Evolutionary conservation across 2,329 filamentous ascomycete genomes (phyloP).

Genomic region (Colletotrichum filicis): DNA sequence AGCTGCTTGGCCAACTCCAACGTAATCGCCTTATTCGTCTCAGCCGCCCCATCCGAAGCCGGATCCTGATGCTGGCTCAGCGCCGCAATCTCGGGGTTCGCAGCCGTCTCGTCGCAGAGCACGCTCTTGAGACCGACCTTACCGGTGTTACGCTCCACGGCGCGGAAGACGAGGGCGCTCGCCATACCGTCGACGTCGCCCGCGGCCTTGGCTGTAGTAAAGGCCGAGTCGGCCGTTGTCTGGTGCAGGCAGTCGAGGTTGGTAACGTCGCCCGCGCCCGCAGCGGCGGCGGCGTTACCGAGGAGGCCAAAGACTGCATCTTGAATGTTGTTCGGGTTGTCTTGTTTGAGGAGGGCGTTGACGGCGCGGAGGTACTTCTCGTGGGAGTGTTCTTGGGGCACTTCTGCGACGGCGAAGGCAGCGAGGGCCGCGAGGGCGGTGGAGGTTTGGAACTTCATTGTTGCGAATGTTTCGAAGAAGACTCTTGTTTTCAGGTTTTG

Average conservation of each 20-base stretch:
- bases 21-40: constrained; percentile 69
- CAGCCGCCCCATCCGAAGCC: constrained; percentile 66
- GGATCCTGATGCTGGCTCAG: constrained; percentile 76
- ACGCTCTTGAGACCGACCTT: constrained; percentile 67
- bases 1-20: constrained; percentile 70
- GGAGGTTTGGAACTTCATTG: constrained; percentile 34
- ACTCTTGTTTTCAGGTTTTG: background rate
- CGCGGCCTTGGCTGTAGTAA: constrained; percentile 68
- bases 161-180: constrained; percentile 63
- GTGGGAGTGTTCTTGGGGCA: constrained; percentile 69
- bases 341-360: constrained; percentile 54
- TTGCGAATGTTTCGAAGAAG: too few species aligned
- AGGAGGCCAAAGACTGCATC: constrained; percentile 62
- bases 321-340: constrained; percentile 63
- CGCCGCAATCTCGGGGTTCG: constrained; percentile 74
- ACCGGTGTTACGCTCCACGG: constrained; percentile 70
- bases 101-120: constrained; percentile 65
- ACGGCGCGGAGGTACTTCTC: constrained; percentile 58
- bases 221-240: constrained; percentile 67
- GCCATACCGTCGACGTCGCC: constrained; percentile 63
- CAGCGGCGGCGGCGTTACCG: constrained; percentile 55
- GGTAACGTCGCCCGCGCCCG: constrained; percentile 40
- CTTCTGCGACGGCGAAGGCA: constrained; percentile 47
- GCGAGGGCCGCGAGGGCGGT: constrained; percentile 31
- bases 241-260: constrained; percentile 70